Conservation (phyloP, 129 eudicot genomes). For the Saussurea involucrata region DNA sequence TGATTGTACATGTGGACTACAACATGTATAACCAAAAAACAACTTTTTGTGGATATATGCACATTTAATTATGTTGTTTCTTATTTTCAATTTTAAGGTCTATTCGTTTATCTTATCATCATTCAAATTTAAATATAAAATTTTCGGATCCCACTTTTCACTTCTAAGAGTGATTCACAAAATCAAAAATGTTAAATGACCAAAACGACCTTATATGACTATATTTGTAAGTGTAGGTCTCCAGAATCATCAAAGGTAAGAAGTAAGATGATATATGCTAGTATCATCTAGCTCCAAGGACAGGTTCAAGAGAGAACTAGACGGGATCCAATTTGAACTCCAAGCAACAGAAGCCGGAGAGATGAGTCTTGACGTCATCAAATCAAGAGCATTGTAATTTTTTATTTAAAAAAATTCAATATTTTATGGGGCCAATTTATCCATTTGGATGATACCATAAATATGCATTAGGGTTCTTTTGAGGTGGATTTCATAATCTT, state of each 20-base stretch:
- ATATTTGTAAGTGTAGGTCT: constrained; percentile 26
- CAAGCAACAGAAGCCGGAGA: constrained; percentile 50
- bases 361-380: constrained; percentile 49
- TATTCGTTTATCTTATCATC: neutral
- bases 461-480: neutral
- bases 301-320: constrained; percentile 49
- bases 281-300: constrained; percentile 55
- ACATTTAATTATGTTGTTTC: neutral
- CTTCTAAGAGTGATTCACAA: neutral
- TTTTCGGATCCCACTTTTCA: neutral
- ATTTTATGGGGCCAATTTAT: constrained; percentile 16
- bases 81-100: neutral
- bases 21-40: neutral
- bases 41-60: neutral
- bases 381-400: constrained; percentile 28
- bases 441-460: neutral
- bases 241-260: constrained; percentile 48
- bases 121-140: neutral
- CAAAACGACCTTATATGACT: neutral
- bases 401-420: neutral
- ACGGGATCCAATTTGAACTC: constrained; percentile 46
- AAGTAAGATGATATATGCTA: constrained; percentile 51
- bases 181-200: neutral
- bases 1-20: neutral
- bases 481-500: constrained; percentile 3